phyloP scores from a whole-genome alignment of 129 eudicot genomes.

The Escallonia rubra region DNA sequence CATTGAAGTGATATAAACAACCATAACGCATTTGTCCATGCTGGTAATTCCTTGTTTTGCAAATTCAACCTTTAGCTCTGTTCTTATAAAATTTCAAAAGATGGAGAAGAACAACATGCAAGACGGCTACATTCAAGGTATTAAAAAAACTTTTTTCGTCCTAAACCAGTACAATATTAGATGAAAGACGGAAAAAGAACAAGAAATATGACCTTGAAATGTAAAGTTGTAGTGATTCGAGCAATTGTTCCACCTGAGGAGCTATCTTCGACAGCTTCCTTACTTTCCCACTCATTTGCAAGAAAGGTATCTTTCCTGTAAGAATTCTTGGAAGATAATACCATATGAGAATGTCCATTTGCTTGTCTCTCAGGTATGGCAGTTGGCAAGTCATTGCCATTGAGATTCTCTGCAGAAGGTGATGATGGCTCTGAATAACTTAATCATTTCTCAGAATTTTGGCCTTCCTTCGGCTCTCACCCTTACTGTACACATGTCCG shows the following conservation, averaged over 20 bases:
- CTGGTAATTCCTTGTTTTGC: too few species aligned
- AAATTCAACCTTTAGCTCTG: too few species aligned
- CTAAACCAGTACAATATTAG: too few species aligned
- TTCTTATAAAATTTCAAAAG: too few species aligned
- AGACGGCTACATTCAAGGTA: too few species aligned
- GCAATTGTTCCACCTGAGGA: slow-evolving; percentile 25
- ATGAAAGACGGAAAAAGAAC: neutral
- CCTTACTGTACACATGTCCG: slow-evolving; percentile 18
- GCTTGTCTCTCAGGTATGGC: slow-evolving; percentile 17
- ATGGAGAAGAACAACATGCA: too few species aligned
- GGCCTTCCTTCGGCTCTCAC: slow-evolving; percentile 13
- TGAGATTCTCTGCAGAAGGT: slow-evolving; percentile 34
- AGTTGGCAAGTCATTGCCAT: slow-evolving; percentile 34
- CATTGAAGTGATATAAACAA: too few species aligned
- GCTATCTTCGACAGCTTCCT: slow-evolving; percentile 20
- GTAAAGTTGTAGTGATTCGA: slow-evolving; percentile 18
- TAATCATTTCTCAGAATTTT: slow-evolving; percentile 32
- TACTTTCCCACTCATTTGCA: neutral
- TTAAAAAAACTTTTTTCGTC: too few species aligned
- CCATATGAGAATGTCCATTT: slow-evolving; percentile 26
- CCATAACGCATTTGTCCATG: too few species aligned
- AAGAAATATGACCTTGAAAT: slow-evolving; percentile 34
- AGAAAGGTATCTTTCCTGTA: slow-evolving; percentile 18
- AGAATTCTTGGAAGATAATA: slow-evolving; percentile 11
- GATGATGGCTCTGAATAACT: slow-evolving; percentile 45